These are phyloP conservation scores for Ustulina deusta DNA, from an alignment of 2,329 filamentous ascomycete species.

Conservation along the genomic window DNA sequence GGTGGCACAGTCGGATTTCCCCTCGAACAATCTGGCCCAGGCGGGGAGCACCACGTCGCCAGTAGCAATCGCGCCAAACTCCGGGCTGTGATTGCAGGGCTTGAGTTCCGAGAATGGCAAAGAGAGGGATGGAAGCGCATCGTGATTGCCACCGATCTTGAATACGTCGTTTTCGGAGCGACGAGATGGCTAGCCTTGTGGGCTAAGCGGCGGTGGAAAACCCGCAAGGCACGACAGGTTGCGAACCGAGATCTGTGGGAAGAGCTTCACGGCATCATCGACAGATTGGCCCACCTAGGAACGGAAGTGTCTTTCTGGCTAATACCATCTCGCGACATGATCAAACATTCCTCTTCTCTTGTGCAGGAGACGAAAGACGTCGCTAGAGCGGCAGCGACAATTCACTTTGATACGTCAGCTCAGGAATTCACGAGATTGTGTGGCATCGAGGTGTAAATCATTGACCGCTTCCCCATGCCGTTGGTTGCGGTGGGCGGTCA, in stretches of 20 bases:
- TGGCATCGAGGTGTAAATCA: conserved; percentile 42
- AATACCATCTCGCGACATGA: conserved; percentile 33
- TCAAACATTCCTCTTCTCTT: conserved; percentile 38
- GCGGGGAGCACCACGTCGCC: conserved; percentile 43
- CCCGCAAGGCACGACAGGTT: conserved; percentile 41
- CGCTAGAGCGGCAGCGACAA: conserved; percentile 40
- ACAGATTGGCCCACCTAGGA: conserved; percentile 41
- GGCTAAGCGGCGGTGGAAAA: conserved; percentile 55
- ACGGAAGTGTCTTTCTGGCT: conserved; percentile 48
- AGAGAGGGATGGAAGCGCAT: conserved; percentile 56
- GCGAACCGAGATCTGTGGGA: conserved; percentile 61
- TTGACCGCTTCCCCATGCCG: background rate
- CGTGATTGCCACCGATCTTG: conserved; percentile 62
- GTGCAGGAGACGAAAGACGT: conserved; percentile 43
- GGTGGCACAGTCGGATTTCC: conserved; percentile 48
- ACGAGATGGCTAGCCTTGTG: conserved; percentile 56
- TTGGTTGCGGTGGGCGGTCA: background rate
- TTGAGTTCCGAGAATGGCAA: conserved; percentile 56
- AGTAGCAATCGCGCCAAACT: conserved; percentile 63
- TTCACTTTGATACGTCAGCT: conserved; percentile 32
- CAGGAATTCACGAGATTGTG: conserved; percentile 46
- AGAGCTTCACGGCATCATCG: conserved; percentile 50
- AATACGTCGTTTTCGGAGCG: conserved; percentile 59
- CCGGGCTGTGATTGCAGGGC: conserved; percentile 57
- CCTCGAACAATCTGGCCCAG: conserved; percentile 54